Conservation (phyloP, 1,284 basidiomycete species). For the Mycosarcoma maydis region DNA sequence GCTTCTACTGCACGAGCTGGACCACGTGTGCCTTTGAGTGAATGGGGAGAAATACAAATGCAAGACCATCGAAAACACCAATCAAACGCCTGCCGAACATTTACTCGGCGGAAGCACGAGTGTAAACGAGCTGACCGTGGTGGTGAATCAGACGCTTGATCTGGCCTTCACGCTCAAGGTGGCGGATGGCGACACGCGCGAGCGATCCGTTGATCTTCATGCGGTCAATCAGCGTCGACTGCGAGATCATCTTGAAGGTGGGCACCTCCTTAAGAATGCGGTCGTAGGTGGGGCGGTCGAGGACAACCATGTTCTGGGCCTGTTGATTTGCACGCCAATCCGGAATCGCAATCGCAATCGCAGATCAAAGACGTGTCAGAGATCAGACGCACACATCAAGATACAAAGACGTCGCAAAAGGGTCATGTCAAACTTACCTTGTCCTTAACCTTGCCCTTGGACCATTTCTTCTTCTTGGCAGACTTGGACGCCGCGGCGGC, state of each 20-base stretch:
- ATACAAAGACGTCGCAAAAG: not conserved
- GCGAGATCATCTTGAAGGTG: slow-evolving; percentile 98
- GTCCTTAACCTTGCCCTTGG: slow-evolving; percentile 99
- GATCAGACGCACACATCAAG: not conserved
- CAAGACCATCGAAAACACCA: too few relatives aligned
- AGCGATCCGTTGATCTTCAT: slow-evolving; percentile 95
- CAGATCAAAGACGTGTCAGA: not conserved
- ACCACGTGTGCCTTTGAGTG: too few relatives aligned
- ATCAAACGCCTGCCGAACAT: too few relatives aligned
- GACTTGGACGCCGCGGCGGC: slow-evolving; percentile 65
- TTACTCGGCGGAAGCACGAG: slow-evolving; percentile 52
- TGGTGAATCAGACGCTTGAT: slow-evolving; percentile 98
- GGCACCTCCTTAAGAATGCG: slow-evolving; percentile 99
- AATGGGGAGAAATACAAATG: too few relatives aligned
- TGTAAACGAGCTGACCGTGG: slow-evolving; percentile 92
- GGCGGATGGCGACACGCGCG: slow-evolving; percentile 89
- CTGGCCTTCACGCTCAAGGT: slow-evolving; percentile 91
- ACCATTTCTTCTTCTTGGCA: slow-evolving; percentile 99
- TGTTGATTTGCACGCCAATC: too few relatives aligned
- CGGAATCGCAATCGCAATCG: too few relatives aligned
- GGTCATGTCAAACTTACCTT: slow-evolving; percentile 72
- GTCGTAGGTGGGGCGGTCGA: slow-evolving; percentile 79
- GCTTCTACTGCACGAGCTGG: too few relatives aligned
- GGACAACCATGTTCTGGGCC: slow-evolving; percentile 81
- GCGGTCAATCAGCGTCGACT: slow-evolving; percentile 88